These are phyloP conservation scores for Mycena leptocephala DNA, from an alignment of 768 basidiomycete species.

Conservation along the genomic window DNA sequence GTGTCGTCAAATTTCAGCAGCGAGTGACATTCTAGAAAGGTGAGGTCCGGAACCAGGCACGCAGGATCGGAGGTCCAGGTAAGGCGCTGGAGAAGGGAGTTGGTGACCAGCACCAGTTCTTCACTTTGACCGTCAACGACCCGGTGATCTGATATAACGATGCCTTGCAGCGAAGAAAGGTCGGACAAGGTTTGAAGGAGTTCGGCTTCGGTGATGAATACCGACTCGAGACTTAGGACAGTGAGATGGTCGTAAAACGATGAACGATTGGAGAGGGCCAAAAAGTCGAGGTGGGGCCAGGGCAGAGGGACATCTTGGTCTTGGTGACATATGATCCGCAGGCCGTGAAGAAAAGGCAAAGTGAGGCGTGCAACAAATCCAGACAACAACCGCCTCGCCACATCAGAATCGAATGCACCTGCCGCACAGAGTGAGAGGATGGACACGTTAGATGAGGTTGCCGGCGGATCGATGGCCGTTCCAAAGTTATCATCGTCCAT, in stretches of 20 bases:
- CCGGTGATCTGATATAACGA: neutral
- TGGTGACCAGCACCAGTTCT: neutral
- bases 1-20: slow-evolving; percentile 2
- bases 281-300: slow-evolving; percentile 10
- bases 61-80: neutral
- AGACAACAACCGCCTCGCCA: neutral
- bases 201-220: slow-evolving; percentile 3
- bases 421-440: neutral
- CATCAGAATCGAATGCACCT: neutral
- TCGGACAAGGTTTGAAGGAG: neutral
- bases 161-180: neutral
- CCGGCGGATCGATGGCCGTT: neutral
- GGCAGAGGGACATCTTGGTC: neutral
- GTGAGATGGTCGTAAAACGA: slow-evolving; percentile 3
- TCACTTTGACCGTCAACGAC: neutral
- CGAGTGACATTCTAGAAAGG: neutral
- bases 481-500: neutral
- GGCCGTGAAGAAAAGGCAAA: neutral
- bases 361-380: neutral
- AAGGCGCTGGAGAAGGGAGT: slow-evolving; percentile 6
- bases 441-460: neutral
- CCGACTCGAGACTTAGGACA: neutral
- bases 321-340: neutral
- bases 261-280: slow-evolving; percentile 2
- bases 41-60: slow-evolving; percentile 5